A percentile compares a stretch with the other conserved stretches of the same genome.
These are phyloP conservation scores for Cyclotella distinguenda DNA, from an alignment of 108 stramenopile species.

Conservation along the genomic window DNA sequence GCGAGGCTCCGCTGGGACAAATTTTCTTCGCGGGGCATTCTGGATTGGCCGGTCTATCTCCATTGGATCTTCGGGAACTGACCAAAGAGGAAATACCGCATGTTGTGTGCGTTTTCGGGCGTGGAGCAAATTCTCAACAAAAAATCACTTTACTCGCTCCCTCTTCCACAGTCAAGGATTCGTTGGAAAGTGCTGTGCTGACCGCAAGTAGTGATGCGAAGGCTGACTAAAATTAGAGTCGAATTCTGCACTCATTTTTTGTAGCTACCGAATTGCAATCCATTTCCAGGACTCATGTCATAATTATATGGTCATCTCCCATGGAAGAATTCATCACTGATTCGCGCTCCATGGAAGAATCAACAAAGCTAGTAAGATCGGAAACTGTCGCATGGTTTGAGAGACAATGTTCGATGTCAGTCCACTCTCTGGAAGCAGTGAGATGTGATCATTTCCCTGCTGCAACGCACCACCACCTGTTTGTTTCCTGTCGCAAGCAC, in stretches of 20 bases:
- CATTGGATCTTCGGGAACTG: conserved; percentile 68
- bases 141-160: conserved; percentile 57
- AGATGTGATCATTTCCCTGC: no score
- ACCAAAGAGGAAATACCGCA: conserved; percentile 44
- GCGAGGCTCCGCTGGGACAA: conserved; percentile 48
- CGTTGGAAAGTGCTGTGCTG: conserved; percentile 54
- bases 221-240: conserved; percentile 22
- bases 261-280: conserved; percentile 50
- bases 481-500: no score
- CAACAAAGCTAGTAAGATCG: no score
- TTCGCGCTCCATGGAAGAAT: conserved; percentile 37
- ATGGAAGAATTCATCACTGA: conserved; percentile 47
- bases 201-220: conserved; percentile 45
- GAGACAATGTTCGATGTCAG: no score
- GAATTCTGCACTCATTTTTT: conserved; percentile 24
- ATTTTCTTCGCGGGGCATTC: conserved; percentile 81
- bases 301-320: conserved; percentile 39
- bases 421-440: no score
- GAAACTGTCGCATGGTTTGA: no score
- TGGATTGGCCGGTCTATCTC: conserved; percentile 75
- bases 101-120: conserved; percentile 62
- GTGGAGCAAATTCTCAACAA: conserved; percentile 55
- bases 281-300: conserved; percentile 36
- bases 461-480: no score
- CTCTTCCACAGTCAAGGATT: conserved; percentile 34